phyloP scores from a whole-genome alignment of 2,329 filamentous ascomycete genomes.

The Penicillium griseofulvum region DNA sequence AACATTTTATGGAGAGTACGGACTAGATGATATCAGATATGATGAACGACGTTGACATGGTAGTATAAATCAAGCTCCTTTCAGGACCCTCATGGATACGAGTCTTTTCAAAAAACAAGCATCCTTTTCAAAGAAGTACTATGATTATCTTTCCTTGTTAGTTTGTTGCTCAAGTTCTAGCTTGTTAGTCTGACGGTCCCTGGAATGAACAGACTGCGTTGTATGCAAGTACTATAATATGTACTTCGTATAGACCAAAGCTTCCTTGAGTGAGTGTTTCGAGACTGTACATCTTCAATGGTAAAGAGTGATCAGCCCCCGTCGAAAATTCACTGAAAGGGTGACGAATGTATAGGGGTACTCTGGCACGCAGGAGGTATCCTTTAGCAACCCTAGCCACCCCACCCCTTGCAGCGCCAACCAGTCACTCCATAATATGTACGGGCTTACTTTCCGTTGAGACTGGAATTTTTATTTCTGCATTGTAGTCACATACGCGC shows the following conservation, averaged over 20 bases:
- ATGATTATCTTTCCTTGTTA: not conserved
- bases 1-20: not conserved
- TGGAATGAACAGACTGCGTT: not conserved
- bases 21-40: not conserved
- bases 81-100: not conserved
- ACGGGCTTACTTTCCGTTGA: not conserved
- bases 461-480: not conserved
- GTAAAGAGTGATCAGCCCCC: not conserved
- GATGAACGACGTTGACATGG: not conserved
- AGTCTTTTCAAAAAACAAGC: not conserved
- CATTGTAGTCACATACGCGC: not conserved
- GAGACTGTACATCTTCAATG: too few species aligned
- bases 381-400: slow-evolving; percentile 7
- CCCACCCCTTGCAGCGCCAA: slow-evolving; percentile 9
- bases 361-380: slow-evolving; percentile 7
- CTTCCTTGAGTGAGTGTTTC: not conserved
- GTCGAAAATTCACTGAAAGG: not conserved
- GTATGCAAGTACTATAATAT: not conserved
- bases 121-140: not conserved
- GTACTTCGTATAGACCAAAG: not conserved
- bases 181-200: not conserved
- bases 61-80: not conserved
- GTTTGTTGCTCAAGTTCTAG: not conserved
- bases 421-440: not conserved
- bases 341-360: not conserved